A percentile compares a stretch with the other conserved stretches of the same genome.
Conservation (phyloP, 176 grass and related monocot species). For the Cenchrus fungigraminus region DNA sequence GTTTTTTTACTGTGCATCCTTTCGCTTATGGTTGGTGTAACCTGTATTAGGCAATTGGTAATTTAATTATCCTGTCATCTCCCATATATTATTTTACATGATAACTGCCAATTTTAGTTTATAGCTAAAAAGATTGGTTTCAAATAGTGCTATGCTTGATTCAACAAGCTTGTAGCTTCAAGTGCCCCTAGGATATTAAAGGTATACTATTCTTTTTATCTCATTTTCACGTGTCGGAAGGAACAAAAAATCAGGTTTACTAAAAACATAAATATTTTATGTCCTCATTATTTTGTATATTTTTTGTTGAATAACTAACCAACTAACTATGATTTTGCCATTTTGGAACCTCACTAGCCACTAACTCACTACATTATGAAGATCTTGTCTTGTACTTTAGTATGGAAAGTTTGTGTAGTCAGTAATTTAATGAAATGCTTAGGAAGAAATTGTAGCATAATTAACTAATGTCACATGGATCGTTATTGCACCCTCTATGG, state of each 20-base stretch:
- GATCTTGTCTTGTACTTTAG: neutral
- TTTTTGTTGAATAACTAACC: conserved; percentile 9
- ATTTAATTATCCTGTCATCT: conserved; percentile 25
- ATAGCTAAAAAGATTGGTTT: too few relatives aligned
- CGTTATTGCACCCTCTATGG: neutral
- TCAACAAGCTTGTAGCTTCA: neutral
- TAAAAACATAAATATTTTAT: neutral
- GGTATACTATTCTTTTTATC: neutral
- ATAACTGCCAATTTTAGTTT: neutral
- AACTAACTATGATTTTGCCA: conserved; percentile 7
- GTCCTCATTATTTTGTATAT: neutral
- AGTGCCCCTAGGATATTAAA: neutral
- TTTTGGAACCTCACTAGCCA: neutral
- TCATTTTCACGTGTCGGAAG: neutral
- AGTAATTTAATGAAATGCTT: neutral
- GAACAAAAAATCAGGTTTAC: neutral
- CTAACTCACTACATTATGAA: neutral
- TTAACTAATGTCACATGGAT: neutral
- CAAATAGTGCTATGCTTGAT: conserved; percentile 11
- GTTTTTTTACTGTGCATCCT: neutral
- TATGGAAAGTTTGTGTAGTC: neutral
- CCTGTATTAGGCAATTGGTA: neutral
- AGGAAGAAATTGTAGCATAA: neutral
- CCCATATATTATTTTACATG: neutral
- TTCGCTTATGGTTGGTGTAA: conserved; percentile 13